Evolutionary conservation across 2,329 filamentous ascomycete genomes (phyloP), one percentile per base, ranked within the genome.

Genomic region (Fusarium sp.): DNA sequence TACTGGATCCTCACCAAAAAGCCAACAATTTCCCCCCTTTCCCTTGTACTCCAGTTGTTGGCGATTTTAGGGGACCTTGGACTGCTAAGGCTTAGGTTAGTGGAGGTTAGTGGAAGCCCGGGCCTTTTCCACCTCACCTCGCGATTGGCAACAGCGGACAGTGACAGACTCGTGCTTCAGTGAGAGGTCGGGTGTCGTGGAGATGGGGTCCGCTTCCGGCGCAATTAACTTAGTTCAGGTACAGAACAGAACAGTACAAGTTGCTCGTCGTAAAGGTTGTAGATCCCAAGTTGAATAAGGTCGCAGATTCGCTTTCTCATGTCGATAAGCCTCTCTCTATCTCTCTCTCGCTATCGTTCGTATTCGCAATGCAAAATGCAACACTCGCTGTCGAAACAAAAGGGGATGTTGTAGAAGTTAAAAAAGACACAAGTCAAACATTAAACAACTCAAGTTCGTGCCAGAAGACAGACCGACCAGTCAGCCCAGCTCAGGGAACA

Each of bases 21-120:
- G 70, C 61, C 35, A 75, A 74, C 66, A 75, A 78, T 74, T 71
- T 67, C 76, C 75, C 75, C 75, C 76, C 71, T 78, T 78, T 75
- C 75, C 63, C 60, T 73, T 73, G 70, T 67, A 49, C 57, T 36
- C 56, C 48, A 70, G 59, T 69, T 39, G 51, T 45, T 26, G 52
- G 47, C 49, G 59, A 66, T 38, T 69, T 69, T 75, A 75, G 73
- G 73, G 73, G 73, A 52, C 33, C 49, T 52, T 26, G n/a, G n/a
- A 75, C 69, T 66, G 42, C 64, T 54, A 55, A 69, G 56, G 49
- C 55, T 61, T 49, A 56, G 28, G 59, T 59, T 68, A 68, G 65
- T 62, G 65, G 65, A 68, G 52, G 60, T 74, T 75, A 74, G 72
- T 66, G 72, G 59, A 69, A 74, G 68, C 68, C 68, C 49, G 52